Evolutionary conservation across 108 stramenopile species (phyloP).

Genomic region (Schizochytrium sp.): DNA sequence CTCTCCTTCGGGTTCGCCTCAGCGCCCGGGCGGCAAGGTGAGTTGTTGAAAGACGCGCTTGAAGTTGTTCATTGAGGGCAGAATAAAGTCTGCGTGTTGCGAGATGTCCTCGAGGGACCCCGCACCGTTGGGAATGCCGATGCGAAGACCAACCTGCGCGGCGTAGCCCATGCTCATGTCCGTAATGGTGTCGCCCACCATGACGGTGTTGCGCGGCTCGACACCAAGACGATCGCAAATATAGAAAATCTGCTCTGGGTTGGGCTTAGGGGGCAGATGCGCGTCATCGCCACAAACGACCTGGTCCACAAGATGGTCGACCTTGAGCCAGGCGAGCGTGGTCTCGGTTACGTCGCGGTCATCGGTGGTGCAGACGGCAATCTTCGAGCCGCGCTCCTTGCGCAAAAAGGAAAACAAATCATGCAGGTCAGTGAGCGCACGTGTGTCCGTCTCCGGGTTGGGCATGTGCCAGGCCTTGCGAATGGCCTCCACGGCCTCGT

Average conservation of each 20-base stretch:
- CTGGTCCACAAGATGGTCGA: neutral
- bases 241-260: neutral
- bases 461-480: neutral
- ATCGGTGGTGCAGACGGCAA: slow-evolving; percentile 16
- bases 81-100: neutral
- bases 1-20: neutral
- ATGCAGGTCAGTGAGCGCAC: neutral
- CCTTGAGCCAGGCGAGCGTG: neutral
- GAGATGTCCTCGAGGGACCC: neutral
- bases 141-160: neutral
- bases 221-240: neutral
- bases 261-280: neutral
- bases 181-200: slow-evolving; percentile 14
- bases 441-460: neutral
- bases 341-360: neutral
- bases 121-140: neutral
- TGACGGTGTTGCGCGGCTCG: neutral
- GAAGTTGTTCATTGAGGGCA: slow-evolving; percentile 3
- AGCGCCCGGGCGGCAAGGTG: neutral
- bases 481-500: neutral
- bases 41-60: neutral
- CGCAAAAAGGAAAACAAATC: neutral
- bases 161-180: neutral
- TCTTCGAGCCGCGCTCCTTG: neutral
- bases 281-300: neutral